These are phyloP conservation scores for Peltaster fructicola DNA, from an alignment of 2,329 filamentous ascomycete species.

Conservation along the genomic window DNA sequence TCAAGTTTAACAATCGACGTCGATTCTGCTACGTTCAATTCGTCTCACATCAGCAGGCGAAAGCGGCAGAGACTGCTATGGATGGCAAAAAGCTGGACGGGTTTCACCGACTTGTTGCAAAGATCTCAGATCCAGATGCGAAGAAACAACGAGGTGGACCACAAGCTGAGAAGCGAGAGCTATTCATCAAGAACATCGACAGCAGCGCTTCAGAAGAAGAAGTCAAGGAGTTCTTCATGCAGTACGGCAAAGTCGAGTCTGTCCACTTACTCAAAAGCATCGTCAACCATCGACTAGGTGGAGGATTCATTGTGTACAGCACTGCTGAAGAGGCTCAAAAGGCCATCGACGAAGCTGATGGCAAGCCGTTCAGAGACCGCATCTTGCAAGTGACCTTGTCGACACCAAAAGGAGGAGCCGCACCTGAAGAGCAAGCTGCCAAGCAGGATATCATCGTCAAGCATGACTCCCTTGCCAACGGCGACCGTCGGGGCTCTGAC, in stretches of 20 bases:
- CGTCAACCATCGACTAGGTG: conserved; percentile 54
- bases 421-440: conserved; percentile 13
- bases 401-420: conserved; percentile 12
- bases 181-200: conserved; percentile 70
- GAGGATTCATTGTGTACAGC: conserved; percentile 62
- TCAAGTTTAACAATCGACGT: conserved; percentile 74
- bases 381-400: conserved; percentile 19
- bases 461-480: conserved; percentile 8
- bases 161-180: conserved; percentile 69
- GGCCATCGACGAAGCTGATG: conserved; percentile 17
- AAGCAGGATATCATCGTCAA: conserved; percentile 17
- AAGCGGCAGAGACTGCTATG: conserved; percentile 49
- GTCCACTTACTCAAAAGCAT: conserved; percentile 54
- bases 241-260: conserved; percentile 57
- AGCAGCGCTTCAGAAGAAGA: conserved; percentile 54
- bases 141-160: conserved; percentile 68
- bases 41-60: conserved; percentile 46
- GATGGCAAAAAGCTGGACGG: conserved; percentile 54
- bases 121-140: conserved; percentile 65
- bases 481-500: conserved; percentile 13
- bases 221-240: conserved; percentile 50
- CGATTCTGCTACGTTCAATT: conserved; percentile 97
- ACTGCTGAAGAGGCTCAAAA: conserved; percentile 27
- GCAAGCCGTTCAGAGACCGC: conserved; percentile 18
- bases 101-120: conserved; percentile 51